These are phyloP conservation scores for Pseudozyma hubeiensis DNA, from an alignment of 1,284 basidiomycete genomes.

Conservation along the genomic window DNA sequence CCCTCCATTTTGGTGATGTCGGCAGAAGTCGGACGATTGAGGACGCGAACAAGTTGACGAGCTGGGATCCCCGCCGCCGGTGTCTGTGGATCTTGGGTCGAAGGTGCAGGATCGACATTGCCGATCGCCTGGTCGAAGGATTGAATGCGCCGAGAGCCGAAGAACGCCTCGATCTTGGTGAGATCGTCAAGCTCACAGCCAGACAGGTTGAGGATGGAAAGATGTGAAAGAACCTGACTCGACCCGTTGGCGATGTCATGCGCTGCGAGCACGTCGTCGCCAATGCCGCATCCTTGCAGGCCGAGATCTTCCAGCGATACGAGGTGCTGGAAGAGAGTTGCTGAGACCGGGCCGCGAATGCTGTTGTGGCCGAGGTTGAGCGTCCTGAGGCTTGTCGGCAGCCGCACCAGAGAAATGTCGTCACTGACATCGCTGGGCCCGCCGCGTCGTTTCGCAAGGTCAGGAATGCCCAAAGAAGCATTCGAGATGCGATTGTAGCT, in stretches of 20 bases:
- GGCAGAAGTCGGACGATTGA: constrained; percentile 29
- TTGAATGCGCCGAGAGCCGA: constrained; percentile 49
- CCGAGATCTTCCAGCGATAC: constrained; percentile 49
- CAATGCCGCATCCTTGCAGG: constrained; percentile 58
- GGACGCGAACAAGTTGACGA: constrained; percentile 52
- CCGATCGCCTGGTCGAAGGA: constrained; percentile 34
- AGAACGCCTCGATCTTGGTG: constrained; percentile 43
- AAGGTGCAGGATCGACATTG: constrained; percentile 12
- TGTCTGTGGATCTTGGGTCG: neutral
- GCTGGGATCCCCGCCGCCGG: constrained; percentile 22
- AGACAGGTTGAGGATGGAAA: constrained; percentile 54
- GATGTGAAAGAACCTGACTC: constrained; percentile 27
- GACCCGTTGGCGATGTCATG: neutral
- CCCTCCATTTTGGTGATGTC: constrained; percentile 35
- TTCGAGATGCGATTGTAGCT: constrained; percentile 57
- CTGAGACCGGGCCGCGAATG: constrained; percentile 55
- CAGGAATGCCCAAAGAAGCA: constrained; percentile 42
- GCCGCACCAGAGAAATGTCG: constrained; percentile 10
- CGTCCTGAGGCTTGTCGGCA: constrained; percentile 47
- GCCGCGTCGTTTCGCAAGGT: constrained; percentile 29
- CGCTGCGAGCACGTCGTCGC: constrained; percentile 54
- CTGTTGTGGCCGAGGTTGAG: constrained; percentile 57
- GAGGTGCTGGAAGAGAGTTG: constrained; percentile 33
- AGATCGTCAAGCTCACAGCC: constrained; percentile 61
- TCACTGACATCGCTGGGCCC: constrained; percentile 3